These are phyloP conservation scores for Laburnicola sp. DNA, from an alignment of 2,329 filamentous ascomycete species.

Conservation along the genomic window DNA sequence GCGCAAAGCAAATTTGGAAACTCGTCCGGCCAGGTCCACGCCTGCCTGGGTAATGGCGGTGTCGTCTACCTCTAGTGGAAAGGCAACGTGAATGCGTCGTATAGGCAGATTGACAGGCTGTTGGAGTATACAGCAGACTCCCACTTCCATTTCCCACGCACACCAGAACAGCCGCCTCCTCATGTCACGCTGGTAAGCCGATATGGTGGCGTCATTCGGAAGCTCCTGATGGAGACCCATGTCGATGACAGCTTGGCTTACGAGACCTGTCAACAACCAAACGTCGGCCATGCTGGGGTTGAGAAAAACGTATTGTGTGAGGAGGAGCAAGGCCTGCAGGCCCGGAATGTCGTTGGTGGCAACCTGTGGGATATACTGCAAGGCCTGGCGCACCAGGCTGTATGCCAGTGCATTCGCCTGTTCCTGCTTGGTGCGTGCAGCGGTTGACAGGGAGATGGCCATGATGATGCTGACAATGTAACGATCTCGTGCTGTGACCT, in stretches of 20 bases:
- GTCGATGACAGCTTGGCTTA: conserved; percentile 43
- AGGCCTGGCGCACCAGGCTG: conserved; percentile 39
- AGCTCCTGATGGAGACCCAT: conserved; percentile 43
- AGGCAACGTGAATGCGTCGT: conserved; percentile 34
- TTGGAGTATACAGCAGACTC: conserved; percentile 40
- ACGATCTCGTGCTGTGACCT: conserved; percentile 35
- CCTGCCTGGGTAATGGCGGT: conserved; percentile 34
- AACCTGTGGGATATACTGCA: conserved; percentile 43
- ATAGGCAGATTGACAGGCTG: conserved; percentile 39
- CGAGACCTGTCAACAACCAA: conserved; percentile 43
- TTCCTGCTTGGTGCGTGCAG: conserved; percentile 38
- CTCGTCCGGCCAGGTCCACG: conserved; percentile 30
- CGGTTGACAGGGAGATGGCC: conserved; percentile 43
- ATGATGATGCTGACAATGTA: conserved; percentile 45
- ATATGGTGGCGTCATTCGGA: conserved; percentile 31
- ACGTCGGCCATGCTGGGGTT: conserved; percentile 43
- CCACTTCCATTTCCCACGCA: conserved; percentile 45
- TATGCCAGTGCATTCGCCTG: conserved; percentile 40
- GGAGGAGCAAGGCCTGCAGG: conserved; percentile 40
- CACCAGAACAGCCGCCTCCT: conserved; percentile 44
- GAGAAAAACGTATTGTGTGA: conserved; percentile 43
- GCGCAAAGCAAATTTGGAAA: conserved; percentile 41
- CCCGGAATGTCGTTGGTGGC: conserved; percentile 42
- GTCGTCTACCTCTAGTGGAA: conserved; percentile 41
- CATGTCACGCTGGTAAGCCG: conserved; percentile 41